Percentiles rank a stretch among this genome's conserved stretches.
Evolutionary conservation across 495 filamentous ascomycete species (phyloP).

Genomic region (Aspergillus diversus): DNA sequence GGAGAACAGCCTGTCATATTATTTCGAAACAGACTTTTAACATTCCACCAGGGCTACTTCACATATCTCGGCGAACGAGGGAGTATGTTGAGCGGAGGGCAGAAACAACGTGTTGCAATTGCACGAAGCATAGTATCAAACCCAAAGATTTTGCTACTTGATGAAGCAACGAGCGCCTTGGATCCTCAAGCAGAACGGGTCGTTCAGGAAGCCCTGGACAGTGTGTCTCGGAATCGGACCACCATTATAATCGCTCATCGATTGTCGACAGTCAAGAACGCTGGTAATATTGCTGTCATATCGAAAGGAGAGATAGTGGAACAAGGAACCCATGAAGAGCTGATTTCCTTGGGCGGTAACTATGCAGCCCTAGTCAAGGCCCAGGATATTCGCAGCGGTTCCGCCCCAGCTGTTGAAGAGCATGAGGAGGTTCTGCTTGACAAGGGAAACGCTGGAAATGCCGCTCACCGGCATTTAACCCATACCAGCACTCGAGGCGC

Average conservation of each 20-base stretch:
- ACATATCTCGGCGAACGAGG: slow-evolving; percentile 72
- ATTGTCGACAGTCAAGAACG: slow-evolving; percentile 80
- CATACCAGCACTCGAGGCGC: background rate
- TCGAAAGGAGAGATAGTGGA: slow-evolving; percentile 74
- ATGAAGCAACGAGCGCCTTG: slow-evolving; percentile 85
- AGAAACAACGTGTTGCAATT: slow-evolving; percentile 84
- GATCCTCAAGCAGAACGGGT: slow-evolving; percentile 86
- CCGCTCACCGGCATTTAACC: background rate
- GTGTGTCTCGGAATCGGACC: slow-evolving; percentile 77
- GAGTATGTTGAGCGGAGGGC: slow-evolving; percentile 81
- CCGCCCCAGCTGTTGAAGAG: background rate
- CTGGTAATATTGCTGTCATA: slow-evolving; percentile 92
- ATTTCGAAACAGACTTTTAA: background rate
- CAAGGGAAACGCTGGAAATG: background rate
- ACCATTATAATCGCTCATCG: slow-evolving; percentile 89
- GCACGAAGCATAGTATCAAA: slow-evolving; percentile 81
- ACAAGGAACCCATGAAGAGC: slow-evolving; percentile 54
- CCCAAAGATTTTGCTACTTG: slow-evolving; percentile 83
- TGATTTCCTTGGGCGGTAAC: background rate
- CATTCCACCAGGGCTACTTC: background rate
- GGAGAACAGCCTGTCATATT: slow-evolving; percentile 46
- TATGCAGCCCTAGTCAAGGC: background rate
- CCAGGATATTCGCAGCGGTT: background rate
- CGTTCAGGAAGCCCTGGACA: slow-evolving; percentile 81
- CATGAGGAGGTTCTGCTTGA: slow-evolving; percentile 16